These are phyloP conservation scores for Annona squamosa DNA, from an alignment of 164 flowering plant species.

Conservation along the genomic window DNA sequence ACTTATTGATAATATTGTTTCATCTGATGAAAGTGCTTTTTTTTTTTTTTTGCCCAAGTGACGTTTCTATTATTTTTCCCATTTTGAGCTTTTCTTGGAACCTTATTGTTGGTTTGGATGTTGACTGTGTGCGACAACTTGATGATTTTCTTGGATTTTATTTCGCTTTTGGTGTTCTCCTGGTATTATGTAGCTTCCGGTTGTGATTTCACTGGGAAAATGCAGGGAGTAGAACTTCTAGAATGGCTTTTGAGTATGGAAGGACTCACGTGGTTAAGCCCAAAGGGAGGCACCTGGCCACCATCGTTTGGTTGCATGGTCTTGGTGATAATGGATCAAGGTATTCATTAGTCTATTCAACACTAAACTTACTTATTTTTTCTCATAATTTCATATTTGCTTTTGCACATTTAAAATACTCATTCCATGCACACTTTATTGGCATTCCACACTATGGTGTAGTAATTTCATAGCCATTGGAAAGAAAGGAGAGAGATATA, in stretches of 20 bases:
- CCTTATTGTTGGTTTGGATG: not conserved
- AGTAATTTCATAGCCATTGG: too few relatives aligned
- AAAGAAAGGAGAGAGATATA: too few relatives aligned
- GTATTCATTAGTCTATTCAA: constrained; percentile 22
- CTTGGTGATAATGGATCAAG: constrained; percentile 88
- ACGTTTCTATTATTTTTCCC: not conserved
- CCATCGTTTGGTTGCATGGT: constrained; percentile 82
- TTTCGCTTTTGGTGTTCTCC: not conserved
- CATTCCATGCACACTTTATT: too few relatives aligned
- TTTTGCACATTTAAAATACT: too few relatives aligned
- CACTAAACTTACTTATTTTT: not conserved
- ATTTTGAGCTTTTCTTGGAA: not conserved
- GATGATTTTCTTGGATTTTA: not conserved
- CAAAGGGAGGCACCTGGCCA: constrained; percentile 73
- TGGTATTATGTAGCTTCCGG: not conserved
- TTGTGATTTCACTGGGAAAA: not conserved
- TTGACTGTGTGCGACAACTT: not conserved
- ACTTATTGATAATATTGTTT: not conserved
- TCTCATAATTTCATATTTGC: too few relatives aligned
- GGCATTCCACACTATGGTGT: too few relatives aligned
- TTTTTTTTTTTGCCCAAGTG: not conserved
- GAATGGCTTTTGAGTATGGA: constrained; percentile 62
- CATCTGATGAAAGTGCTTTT: not conserved
- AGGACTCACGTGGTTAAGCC: constrained; percentile 81
- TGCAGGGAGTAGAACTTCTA: constrained; percentile 51